Evolutionary conservation across 805 yeast species (phyloP), one percentile per base, ranked within the genome.

Genomic region (Candida maesae): DNA sequence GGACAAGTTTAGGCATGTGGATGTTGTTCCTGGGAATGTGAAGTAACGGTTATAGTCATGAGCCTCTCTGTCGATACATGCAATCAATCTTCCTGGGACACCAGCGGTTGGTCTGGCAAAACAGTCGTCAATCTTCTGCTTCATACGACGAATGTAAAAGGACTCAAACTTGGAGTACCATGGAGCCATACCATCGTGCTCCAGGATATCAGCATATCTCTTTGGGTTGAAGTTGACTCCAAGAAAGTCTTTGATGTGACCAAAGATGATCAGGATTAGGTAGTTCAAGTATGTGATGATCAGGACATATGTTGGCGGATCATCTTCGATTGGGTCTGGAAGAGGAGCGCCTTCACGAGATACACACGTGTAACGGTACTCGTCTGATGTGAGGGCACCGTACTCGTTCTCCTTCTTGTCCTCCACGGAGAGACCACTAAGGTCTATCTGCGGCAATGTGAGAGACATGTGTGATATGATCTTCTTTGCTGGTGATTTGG

Each of bases 61-160:
- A n/a, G 89, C 73, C 24, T 70, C 65, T 53, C 99, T 78, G 54
- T 88, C 90, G 55, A 83, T 81, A 54, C 95, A 82, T 43, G 80
- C 76, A 53, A 91, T 80, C 56, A 71, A 82, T 61, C 99, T 79
- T 20, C 99, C 99, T 1, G 99, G 98, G 16, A 91, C 98, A 38
- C 97, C 98, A 45, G 85, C 84, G n/a, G 95, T 87, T 32, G 96
- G 96, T 60, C 96, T 79, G 2, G 95, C 87, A 63, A 93, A 93
- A 64, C 96, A 88, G 65, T 91, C 98, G 60, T 86, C 95, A 44
- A 93, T 77, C 64, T 96, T 84, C 52, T 75, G 77, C 62, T 93
- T 90, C 71, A 93, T 75, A 56, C 98, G 81, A 55, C 99, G 82
- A 32, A 90, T 83, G 63, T 90, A 93, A 61, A 93, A 95, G 49